These are phyloP conservation scores for Boletellus deceptivus DNA, from an alignment of 1,284 basidiomycete species.

Conservation along the genomic window DNA sequence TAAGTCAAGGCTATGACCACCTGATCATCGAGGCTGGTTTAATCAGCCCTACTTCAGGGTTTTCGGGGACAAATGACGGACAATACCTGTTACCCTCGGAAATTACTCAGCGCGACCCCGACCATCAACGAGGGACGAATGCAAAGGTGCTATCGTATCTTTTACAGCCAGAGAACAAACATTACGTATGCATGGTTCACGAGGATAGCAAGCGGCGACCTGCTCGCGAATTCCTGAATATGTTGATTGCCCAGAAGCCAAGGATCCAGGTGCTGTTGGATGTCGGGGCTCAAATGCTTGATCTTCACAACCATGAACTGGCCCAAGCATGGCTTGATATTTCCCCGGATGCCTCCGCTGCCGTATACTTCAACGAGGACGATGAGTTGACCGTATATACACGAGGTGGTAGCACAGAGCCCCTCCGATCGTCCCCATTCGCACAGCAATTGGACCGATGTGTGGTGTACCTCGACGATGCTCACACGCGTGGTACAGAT, in stretches of 20 bases:
- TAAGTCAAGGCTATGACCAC: constrained; percentile 2
- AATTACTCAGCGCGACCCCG: neutral
- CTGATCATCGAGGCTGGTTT: too few relatives aligned
- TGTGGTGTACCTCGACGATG: constrained; percentile 48
- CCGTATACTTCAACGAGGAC: constrained; percentile 23
- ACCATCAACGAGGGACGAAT: neutral
- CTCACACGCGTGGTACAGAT: constrained; percentile 56
- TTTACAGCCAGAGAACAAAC: constrained; percentile 37
- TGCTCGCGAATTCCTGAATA: constrained; percentile 33
- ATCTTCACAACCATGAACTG: constrained; percentile 35
- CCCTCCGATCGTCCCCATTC: constrained; percentile 38
- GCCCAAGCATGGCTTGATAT: constrained; percentile 41
- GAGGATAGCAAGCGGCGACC: constrained; percentile 25
- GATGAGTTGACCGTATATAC: constrained; percentile 43
- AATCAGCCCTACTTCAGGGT: neutral
- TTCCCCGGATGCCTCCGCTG: constrained; percentile 28
- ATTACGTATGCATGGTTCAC: constrained; percentile 34
- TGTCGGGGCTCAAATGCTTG: too few relatives aligned
- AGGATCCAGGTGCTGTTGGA: too few relatives aligned
- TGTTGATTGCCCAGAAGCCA: constrained; percentile 33
- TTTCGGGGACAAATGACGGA: constrained; percentile 1
- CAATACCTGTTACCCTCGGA: neutral
- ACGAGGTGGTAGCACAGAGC: constrained; percentile 38
- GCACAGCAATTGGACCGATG: too few relatives aligned
- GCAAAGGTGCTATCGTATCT: neutral